Evolutionary conservation across 768 basidiomycete genomes (phyloP).

Genomic region (Cystobasidium ongulense): DNA sequence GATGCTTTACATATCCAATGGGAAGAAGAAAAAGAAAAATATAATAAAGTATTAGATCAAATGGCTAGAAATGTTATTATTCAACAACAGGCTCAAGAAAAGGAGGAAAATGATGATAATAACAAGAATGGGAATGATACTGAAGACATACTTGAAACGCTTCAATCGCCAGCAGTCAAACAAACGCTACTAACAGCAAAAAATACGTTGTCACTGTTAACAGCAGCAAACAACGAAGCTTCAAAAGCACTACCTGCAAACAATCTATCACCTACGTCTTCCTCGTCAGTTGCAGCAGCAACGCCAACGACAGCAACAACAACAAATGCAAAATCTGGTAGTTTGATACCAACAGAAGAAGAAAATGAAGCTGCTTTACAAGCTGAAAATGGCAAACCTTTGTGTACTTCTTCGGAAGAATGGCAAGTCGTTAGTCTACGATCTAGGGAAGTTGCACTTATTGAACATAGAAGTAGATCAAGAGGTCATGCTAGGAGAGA

Average conservation of each 20-base stretch:
- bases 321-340: not conserved
- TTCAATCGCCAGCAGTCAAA: not conserved
- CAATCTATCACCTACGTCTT: not conserved
- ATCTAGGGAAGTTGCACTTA: not conserved
- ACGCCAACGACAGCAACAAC: no score
- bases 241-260: not conserved
- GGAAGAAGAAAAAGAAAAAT: not conserved
- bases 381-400: not conserved
- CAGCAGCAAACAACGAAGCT: not conserved
- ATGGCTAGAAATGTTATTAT: not conserved
- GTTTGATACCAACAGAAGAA: not conserved
- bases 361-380: not conserved
- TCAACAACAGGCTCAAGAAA: not conserved
- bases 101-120: not conserved
- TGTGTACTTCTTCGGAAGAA: conserved; percentile 7
- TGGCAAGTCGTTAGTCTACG: conserved; percentile 16
- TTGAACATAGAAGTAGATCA: not conserved
- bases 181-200: not conserved
- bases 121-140: not conserved
- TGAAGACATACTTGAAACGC: not conserved
- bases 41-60: not conserved
- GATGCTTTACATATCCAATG: not conserved
- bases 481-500: not conserved
- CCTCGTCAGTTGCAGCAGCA: no score
- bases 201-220: not conserved